phyloP scores from a whole-genome alignment of 108 stramenopile genomes.

The Nitzschia inconspicua region DNA sequence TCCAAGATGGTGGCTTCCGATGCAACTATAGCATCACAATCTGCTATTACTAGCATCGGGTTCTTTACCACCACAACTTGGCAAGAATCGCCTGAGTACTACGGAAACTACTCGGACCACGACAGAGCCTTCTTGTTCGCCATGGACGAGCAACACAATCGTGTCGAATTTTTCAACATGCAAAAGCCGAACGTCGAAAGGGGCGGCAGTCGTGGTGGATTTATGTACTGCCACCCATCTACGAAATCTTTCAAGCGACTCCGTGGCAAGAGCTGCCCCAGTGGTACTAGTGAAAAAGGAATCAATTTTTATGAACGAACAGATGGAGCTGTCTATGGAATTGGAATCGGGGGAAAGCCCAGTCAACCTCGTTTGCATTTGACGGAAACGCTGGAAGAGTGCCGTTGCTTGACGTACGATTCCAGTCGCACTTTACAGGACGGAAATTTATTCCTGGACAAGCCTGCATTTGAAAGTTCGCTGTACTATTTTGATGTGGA shows the following conservation, averaged over 20 bases:
- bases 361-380: conserved; percentile 33
- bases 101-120: conserved; percentile 15
- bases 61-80: conserved; percentile 53
- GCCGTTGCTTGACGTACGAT: conserved; percentile 30
- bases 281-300: not conserved
- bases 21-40: not conserved
- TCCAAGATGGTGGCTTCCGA: not conserved
- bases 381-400: conserved; percentile 42
- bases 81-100: conserved; percentile 29
- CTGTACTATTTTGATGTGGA: conserved; percentile 38
- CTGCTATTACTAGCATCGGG: conserved; percentile 34
- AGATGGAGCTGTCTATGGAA: conserved; percentile 13
- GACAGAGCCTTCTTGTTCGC: conserved; percentile 50
- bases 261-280: not conserved
- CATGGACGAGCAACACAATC: conserved; percentile 23
- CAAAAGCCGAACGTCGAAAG: not conserved
- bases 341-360: conserved; percentile 30
- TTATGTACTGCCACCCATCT: conserved; percentile 53
- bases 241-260: not conserved
- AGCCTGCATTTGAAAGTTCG: conserved; percentile 7
- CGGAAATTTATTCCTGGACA: conserved; percentile 21
- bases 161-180: conserved; percentile 43
- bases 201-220: not conserved
- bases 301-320: not conserved
- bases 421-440: not conserved